Conservation (phyloP, 2,329 filamentous ascomycete species). For the Ascosphaera apis region DNA sequence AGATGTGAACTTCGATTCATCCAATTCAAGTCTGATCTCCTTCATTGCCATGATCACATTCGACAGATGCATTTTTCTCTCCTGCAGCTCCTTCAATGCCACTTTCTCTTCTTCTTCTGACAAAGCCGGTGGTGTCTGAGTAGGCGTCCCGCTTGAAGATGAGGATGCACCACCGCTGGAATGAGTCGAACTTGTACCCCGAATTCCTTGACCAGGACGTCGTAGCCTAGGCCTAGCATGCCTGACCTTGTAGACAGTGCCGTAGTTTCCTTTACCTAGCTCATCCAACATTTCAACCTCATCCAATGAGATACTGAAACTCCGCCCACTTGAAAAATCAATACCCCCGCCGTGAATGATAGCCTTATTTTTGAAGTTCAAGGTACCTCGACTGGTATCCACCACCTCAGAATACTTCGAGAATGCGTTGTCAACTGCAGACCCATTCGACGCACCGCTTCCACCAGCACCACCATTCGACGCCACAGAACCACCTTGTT, state of each 20-base stretch:
- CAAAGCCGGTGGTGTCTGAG: conserved; percentile 10
- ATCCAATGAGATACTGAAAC: conserved; percentile 83
- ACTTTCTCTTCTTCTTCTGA: conserved; percentile 9
- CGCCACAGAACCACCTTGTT: background rate
- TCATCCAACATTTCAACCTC: conserved; percentile 87
- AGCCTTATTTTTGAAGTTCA: conserved; percentile 85
- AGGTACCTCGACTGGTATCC: conserved; percentile 70
- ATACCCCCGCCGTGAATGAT: conserved; percentile 74
- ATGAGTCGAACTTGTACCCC: conserved; percentile 29
- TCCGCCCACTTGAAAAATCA: conserved; percentile 72
- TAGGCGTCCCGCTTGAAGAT: conserved; percentile 5
- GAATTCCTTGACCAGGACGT: conserved; percentile 34
- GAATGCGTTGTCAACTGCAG: conserved; percentile 22
- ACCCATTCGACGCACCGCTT: conserved; percentile 3
- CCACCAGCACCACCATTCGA: conserved; percentile 4
- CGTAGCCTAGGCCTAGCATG: conserved; percentile 51
- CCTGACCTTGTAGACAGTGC: conserved; percentile 88
- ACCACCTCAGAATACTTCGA: conserved; percentile 61
- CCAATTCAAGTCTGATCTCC: conserved; percentile 82
- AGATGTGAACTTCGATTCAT: conserved; percentile 88
- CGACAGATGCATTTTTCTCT: conserved; percentile 6
- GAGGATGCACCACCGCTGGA: conserved; percentile 22
- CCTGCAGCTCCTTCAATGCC: conserved; percentile 4
- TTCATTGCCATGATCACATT: conserved; percentile 98
- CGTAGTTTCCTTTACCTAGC: conserved; percentile 93